These are phyloP conservation scores for Podila clonocystis DNA, from an alignment of 192 early-diverging fungal species.

Conservation along the genomic window DNA sequence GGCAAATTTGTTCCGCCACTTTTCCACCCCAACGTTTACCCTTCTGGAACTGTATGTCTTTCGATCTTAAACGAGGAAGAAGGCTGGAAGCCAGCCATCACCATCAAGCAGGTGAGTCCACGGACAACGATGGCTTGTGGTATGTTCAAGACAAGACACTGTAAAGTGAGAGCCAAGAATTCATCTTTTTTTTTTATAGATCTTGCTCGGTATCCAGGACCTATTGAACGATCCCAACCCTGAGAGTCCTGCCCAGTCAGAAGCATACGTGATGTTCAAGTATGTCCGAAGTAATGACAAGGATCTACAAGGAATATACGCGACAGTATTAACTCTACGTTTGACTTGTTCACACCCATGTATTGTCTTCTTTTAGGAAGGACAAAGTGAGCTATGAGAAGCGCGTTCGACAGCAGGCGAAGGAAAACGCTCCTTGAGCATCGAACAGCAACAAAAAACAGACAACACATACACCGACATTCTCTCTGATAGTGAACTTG, in stretches of 20 bases:
- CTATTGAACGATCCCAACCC: slow-evolving; percentile 93
- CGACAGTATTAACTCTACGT: background rate
- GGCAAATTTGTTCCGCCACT: slow-evolving; percentile 79
- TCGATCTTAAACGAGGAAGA: slow-evolving; percentile 97
- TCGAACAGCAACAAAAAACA: background rate
- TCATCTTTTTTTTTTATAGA: slow-evolving; percentile 54
- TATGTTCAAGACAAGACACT: background rate
- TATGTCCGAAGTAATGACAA: slow-evolving; percentile 38
- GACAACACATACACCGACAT: too few species aligned
- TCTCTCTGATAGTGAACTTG: too few species aligned
- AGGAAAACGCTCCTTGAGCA: slow-evolving; percentile 44
- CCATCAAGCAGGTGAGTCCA: slow-evolving; percentile 83
- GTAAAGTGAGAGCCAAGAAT: background rate
- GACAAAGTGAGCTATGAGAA: slow-evolving; percentile 63
- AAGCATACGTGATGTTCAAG: slow-evolving; percentile 84
- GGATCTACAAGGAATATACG: background rate
- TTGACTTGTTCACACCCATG: background rate
- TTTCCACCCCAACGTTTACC: slow-evolving; percentile 98
- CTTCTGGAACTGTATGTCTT: slow-evolving; percentile 96
- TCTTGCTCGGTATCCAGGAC: slow-evolving; percentile 93
- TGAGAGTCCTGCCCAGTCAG: slow-evolving; percentile 85
- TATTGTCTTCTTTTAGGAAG: slow-evolving; percentile 33
- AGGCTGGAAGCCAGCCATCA: slow-evolving; percentile 95
- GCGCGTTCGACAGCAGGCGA: slow-evolving; percentile 69
- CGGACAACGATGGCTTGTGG: background rate